Percentiles rank a stretch among this genome's conserved stretches.
Evolutionary conservation across 257 asterid species (phyloP).

Genomic region (Eustoma russellianum): DNA sequence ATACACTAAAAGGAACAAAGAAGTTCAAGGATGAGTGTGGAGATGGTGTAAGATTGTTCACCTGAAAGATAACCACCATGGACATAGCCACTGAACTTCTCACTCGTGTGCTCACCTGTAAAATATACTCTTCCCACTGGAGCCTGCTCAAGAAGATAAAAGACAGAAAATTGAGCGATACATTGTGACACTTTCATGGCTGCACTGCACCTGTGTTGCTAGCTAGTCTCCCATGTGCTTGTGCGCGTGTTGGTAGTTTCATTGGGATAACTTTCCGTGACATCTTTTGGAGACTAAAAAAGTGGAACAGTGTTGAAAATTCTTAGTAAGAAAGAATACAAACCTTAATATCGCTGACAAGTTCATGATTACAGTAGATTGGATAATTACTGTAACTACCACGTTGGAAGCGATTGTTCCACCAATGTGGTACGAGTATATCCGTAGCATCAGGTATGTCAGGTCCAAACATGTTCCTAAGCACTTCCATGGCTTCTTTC

Average conservation of each 20-base stretch:
- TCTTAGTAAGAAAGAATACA: not conserved
- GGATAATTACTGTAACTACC: constrained; percentile 95
- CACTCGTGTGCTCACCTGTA: constrained; percentile 92
- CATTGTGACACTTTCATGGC: too few relatives aligned
- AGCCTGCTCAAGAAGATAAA: constrained; percentile 37
- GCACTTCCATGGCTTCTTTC: constrained; percentile 85
- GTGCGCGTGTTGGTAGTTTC: too few relatives aligned
- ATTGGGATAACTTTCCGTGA: too few relatives aligned
- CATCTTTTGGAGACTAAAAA: constrained; percentile 1
- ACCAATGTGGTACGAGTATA: constrained; percentile 91
- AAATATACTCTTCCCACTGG: constrained; percentile 78
- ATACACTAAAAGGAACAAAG: too few relatives aligned
- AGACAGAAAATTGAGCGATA: not conserved
- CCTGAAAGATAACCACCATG: constrained; percentile 97
- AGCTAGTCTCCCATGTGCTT: too few relatives aligned
- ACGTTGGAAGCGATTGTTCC: constrained; percentile 84
- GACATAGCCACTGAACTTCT: constrained; percentile 77
- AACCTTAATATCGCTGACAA: constrained; percentile 64
- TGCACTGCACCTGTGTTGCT: too few relatives aligned
- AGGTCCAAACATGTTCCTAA: constrained; percentile 75
- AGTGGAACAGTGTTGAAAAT: not conserved
- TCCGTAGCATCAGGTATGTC: constrained; percentile 63
- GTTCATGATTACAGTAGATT: constrained; percentile 45
- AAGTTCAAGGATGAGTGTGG: too few relatives aligned
- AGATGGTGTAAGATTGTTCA: constrained; percentile 9